A percentile compares a stretch with the other conserved stretches of the same genome.
phyloP scores from a whole-genome alignment of 73 alveolate genomes.

The Paramecium sexaurelia region DNA sequence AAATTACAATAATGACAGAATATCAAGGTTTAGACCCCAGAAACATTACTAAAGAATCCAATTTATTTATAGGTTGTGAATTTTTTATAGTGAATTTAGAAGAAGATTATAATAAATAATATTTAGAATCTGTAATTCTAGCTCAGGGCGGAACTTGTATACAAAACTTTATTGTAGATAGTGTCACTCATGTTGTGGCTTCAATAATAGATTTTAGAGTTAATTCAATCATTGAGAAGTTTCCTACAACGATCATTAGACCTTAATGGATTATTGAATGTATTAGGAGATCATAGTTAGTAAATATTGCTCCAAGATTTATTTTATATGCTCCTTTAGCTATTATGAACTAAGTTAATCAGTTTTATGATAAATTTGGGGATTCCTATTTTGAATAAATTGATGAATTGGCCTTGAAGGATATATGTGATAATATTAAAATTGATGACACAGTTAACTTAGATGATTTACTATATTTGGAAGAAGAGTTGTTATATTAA shows the following conservation, averaged over 20 bases:
- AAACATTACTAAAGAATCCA: constrained; percentile 77
- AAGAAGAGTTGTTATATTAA: not conserved
- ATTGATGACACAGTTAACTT: not conserved
- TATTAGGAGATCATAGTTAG: constrained; percentile 74
- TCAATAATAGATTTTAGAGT: constrained; percentile 81
- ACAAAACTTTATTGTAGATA: constrained; percentile 76
- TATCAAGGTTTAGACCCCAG: constrained; percentile 92
- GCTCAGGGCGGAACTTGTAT: constrained; percentile 96
- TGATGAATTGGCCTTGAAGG: constrained; percentile 51
- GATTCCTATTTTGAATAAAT: constrained; percentile 39
- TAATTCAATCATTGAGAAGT: constrained; percentile 75
- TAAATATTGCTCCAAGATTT: constrained; percentile 89
- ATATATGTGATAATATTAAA: constrained; percentile 35
- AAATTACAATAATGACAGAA: constrained; percentile 75
- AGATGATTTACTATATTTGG: not conserved
- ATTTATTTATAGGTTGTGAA: constrained; percentile 91
- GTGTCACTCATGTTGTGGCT: constrained; percentile 93
- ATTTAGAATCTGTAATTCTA: constrained; percentile 87
- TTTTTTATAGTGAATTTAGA: constrained; percentile 86
- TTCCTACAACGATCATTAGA: constrained; percentile 79
- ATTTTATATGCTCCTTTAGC: constrained; percentile 69
- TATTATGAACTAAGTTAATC: not conserved
- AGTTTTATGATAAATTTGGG: constrained; percentile 53
- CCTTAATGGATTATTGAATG: constrained; percentile 94
- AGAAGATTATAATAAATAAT: constrained; percentile 80